Percentiles rank a stretch among this genome's conserved stretches.
Conservation (phyloP, 2,329 filamentous ascomycete species). For the Madurella mycetomatis region DNA sequence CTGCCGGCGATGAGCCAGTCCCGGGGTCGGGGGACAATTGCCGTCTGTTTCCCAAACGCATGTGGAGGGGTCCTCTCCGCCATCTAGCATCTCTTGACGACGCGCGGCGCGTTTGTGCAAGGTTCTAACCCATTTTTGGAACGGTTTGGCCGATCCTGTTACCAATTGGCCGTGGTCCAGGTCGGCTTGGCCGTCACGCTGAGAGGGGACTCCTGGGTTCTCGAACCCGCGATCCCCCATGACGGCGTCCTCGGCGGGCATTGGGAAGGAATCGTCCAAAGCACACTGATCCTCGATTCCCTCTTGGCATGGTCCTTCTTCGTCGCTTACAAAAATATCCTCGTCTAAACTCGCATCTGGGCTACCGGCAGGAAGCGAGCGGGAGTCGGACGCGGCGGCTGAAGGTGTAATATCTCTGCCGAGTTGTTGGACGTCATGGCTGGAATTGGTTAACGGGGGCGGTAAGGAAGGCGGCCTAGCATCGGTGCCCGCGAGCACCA, state of each 20-base stretch:
- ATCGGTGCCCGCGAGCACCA: slow-evolving; percentile 18
- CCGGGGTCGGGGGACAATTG: slow-evolving; percentile 22
- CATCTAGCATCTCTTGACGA: slow-evolving; percentile 30
- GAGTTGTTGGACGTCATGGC: neutral
- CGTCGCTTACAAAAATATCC: neutral
- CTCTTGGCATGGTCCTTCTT: neutral
- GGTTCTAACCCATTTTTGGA: slow-evolving; percentile 69
- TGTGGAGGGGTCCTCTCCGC: slow-evolving; percentile 26
- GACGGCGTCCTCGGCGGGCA: slow-evolving; percentile 5
- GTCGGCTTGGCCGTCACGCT: neutral
- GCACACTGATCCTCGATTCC: slow-evolving; percentile 2
- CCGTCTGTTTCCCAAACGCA: slow-evolving; percentile 33
- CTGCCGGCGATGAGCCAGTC: slow-evolving; percentile 41
- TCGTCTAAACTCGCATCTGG: neutral
- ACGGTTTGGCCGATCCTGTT: slow-evolving; percentile 41
- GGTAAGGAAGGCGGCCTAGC: slow-evolving; percentile 10
- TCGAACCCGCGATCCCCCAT: slow-evolving; percentile 17
- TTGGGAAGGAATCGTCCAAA: slow-evolving; percentile 14
- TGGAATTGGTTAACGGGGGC: neutral
- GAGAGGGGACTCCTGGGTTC: slow-evolving; percentile 13
- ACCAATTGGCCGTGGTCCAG: neutral
- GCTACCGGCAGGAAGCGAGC: neutral
- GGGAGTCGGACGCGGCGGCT: neutral
- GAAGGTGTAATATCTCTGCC: neutral
- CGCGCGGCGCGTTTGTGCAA: slow-evolving; percentile 55